Evolutionary conservation across 2,329 filamentous ascomycete species (phyloP), one percentile per base, ranked within the genome.

Genomic region (Dothidotthia symphoricarpi): DNA sequence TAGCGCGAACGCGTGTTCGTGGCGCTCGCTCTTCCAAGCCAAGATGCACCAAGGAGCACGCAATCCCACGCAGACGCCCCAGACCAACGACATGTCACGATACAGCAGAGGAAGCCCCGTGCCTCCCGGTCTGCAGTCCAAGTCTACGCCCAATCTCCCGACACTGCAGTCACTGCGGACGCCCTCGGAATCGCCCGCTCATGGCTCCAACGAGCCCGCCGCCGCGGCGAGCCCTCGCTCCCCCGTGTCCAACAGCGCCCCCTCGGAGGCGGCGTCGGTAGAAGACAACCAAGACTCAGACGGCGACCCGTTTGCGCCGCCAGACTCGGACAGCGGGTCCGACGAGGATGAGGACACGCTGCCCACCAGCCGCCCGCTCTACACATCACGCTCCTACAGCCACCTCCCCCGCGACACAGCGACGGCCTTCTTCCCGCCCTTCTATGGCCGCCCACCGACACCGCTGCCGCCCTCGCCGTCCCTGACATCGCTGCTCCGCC

Each of bases 371-470:
- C 64, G 59, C 19, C 71, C 66, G 19, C 65, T 71, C 22, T 69
- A 66, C 45, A 69, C 69, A 41, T 73, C 67, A 3, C 66, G 67
- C 29, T 72, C 70, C 15, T 66, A 74, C 32, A 69, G 64, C n/a
- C 67, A 73, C 25, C 66, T 75, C 2, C 55, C 62, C 1, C 68
- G 51, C 14, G 59, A 63, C 16, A 57, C 61, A 3, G 48, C 54
- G 2, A 57, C 49, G 16, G 51, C 55, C 6, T 56, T 73, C 47
- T 86, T 84, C 64, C 93, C 93, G 16, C 93, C 93, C 12, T 97
- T 97, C 74, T 98, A 98, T 74, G 94, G 94, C 49, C 82, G 91
- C 3, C 93, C 93, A n/a, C 93, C 93, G 0, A 96, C 89, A 2
- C 91, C 93, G 3, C 75, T 97, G 0, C 93, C 93, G 0, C 91